Evolutionary conservation across 495 filamentous ascomycete species (phyloP).

Genomic region (Hyaloscypha hepaticicola): DNA sequence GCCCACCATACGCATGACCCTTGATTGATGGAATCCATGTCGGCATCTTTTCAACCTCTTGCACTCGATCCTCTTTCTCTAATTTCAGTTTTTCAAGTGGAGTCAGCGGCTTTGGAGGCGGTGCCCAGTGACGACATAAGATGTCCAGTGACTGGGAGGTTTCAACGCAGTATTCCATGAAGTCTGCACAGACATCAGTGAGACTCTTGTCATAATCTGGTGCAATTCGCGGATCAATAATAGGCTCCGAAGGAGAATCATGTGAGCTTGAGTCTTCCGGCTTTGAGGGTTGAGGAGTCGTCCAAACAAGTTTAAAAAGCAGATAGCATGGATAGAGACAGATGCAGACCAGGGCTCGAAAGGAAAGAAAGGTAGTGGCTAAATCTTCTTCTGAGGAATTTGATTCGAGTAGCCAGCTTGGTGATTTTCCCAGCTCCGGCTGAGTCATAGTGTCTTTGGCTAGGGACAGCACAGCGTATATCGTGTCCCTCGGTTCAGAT

Average conservation of each 20-base stretch:
- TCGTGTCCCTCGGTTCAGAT: conserved; percentile 33
- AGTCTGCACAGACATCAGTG: conserved; percentile 29
- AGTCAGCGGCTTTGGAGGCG: background rate
- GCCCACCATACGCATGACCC: conserved; percentile 21
- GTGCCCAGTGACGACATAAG: conserved; percentile 37
- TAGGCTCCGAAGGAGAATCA: too few species aligned
- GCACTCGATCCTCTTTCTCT: background rate
- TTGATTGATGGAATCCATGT: conserved; percentile 28
- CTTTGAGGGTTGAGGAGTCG: background rate
- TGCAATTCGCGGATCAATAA: background rate
- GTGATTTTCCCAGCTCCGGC: background rate
- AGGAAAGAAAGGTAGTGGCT: conserved; percentile 13
- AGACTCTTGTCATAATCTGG: conserved; percentile 20
- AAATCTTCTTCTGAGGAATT: background rate
- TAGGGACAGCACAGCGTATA: conserved; percentile 36
- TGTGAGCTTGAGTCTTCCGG: background rate
- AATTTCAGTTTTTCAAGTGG: background rate
- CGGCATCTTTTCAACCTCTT: conserved; percentile 7
- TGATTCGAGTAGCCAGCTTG: background rate
- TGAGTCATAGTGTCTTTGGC: conserved; percentile 27
- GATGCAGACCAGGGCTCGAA: conserved; percentile 5
- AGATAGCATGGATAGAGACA: background rate
- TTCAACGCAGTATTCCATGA: conserved; percentile 27
- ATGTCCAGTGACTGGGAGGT: conserved; percentile 34
- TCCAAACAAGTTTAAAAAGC: background rate